Evolutionary conservation across 352 stramenopile genomes (phyloP).

Genomic region (Thalassiosira sp.): DNA sequence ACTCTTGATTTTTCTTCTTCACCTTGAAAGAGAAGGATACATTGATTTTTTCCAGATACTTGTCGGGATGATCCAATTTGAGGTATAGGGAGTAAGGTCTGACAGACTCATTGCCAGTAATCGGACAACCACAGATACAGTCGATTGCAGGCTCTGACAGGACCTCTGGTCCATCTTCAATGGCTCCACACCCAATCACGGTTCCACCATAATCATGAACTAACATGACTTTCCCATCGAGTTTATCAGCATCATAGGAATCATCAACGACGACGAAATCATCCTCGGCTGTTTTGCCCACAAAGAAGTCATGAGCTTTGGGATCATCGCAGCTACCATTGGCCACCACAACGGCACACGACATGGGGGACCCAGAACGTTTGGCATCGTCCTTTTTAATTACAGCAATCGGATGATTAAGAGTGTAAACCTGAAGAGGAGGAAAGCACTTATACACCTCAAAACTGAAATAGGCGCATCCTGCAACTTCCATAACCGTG

Average conservation of each 20-base stretch:
- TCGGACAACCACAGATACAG: too few species aligned
- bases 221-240: conserved; percentile 1
- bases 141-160: too few species aligned
- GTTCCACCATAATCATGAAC: conserved; percentile 6
- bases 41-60: too few species aligned
- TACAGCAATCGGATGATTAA: not conserved
- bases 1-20: too few species aligned
- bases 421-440: not conserved
- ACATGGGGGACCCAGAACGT: not conserved
- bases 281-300: not conserved
- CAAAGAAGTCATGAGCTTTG: not conserved
- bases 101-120: too few species aligned
- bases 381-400: not conserved
- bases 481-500: conserved; percentile 5
- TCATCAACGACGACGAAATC: not conserved
- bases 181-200: conserved; percentile 4
- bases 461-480: conserved; percentile 16
- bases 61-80: too few species aligned
- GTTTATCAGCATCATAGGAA: not conserved
- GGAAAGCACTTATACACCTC: conserved; percentile 23
- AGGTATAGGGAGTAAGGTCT: too few species aligned
- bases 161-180: too few species aligned
- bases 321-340: conserved; percentile 5
- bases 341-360: conserved; percentile 10
- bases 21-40: too few species aligned